Evolutionary conservation across 148 eudicot genomes (phyloP).

Genomic region (Cornus florida): DNA sequence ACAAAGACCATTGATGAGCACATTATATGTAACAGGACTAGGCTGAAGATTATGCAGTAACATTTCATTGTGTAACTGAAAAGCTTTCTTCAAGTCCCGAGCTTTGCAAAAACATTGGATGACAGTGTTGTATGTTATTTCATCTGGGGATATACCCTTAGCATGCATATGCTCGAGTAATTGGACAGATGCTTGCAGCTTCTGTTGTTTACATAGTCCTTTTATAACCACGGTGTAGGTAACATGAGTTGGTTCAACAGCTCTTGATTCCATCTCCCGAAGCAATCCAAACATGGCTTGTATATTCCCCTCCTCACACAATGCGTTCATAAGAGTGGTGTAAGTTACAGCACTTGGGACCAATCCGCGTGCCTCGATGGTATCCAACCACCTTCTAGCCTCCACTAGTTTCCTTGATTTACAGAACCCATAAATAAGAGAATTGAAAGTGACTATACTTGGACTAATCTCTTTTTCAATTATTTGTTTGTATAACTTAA

Average conservation of each 20-base stretch:
- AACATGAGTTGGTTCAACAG: slow-evolving; percentile 57
- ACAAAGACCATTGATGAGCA: slow-evolving; percentile 77
- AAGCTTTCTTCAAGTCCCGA: slow-evolving; percentile 42
- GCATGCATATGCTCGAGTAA: slow-evolving; percentile 48
- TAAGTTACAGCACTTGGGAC: slow-evolving; percentile 62
- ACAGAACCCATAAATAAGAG: slow-evolving; percentile 75
- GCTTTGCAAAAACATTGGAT: slow-evolving; percentile 67
- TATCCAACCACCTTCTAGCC: slow-evolving; percentile 57
- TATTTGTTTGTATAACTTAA: slow-evolving; percentile 48
- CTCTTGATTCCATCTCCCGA: slow-evolving; percentile 50
- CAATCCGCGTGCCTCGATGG: slow-evolving; percentile 45
- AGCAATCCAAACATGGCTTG: slow-evolving; percentile 45
- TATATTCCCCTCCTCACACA: slow-evolving; percentile 43
- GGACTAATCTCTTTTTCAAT: slow-evolving; percentile 57
- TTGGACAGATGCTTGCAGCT: slow-evolving; percentile 44
- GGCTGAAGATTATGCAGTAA: slow-evolving; percentile 50
- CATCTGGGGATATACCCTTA: slow-evolving; percentile 64
- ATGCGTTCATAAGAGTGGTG: slow-evolving; percentile 77
- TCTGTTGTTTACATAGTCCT: slow-evolving; percentile 53
- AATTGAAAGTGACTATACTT: slow-evolving; percentile 74
- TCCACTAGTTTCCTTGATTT: slow-evolving; percentile 40
- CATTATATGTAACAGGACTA: slow-evolving; percentile 57
- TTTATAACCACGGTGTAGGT: slow-evolving; percentile 77
- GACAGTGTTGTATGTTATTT: slow-evolving; percentile 62
- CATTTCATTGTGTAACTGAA: slow-evolving; percentile 56